Base-by-base conservation (phyloP, 2,329 filamentous ascomycete genomes). In the Colletotrichum liriopes region DNA sequence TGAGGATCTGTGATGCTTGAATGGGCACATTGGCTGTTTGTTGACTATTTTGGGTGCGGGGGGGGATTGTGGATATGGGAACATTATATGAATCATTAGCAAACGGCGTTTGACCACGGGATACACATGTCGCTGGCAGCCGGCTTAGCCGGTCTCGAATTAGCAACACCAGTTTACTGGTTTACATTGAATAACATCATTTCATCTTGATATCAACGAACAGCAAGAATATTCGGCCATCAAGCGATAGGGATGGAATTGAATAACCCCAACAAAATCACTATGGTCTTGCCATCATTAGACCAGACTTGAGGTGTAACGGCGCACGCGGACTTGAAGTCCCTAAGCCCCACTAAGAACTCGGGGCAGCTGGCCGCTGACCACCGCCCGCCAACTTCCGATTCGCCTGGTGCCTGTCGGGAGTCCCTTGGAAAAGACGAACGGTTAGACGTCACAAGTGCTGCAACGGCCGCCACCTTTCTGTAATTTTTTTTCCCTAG, bases 1-100 rank as follows among this genome's bases (percentile, higher is more conserved):
- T 9, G 73, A 75, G 29, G 73, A 75, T 11, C 69, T 74, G 37
- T 75, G 54, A 72, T n/a, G n/a, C 6, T 35, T 54, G 39, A 29
- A 45, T 35, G 23, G 23, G 18, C 3, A 3, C 7, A 20, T 37
- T 8, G 18, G n/a, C 11, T 55, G 12, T 41, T 5, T 58, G 32
- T 11, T 3, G 32, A n/a, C 18, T 56, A 20, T 39, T 5, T 23
- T 6, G 18, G n/a, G 16, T 41, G 35, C 45, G n/a, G 26, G 47
- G 49, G n/a, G 26, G 47, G 49, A 43, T 6, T 63, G 47, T 14
- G 35, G 61, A 41, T 41, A n/a, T 26, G 49, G 26, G 49, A n/a
- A 51, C 49, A 64, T 35, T 41, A 32, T 18, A 35, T 55, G 49
- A 55, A 35, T 55, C 52, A 56, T 39, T 41, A 52, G 41, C 58